Evolutionary conservation across 345 rosid species (phyloP).

Genomic region (Mercurialis annua): DNA sequence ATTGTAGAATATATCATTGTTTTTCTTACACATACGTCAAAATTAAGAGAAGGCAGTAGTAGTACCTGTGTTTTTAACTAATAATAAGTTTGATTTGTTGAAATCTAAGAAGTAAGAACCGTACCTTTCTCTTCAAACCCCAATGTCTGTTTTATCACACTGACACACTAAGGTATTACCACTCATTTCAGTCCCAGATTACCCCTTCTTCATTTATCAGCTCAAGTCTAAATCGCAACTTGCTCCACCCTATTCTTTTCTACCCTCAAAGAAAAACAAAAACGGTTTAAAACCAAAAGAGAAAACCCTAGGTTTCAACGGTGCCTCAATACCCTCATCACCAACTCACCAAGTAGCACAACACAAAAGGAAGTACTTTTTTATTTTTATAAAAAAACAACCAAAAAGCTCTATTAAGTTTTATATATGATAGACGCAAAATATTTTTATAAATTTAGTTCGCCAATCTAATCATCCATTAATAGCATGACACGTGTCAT

Average conservation of each 20-base stretch:
- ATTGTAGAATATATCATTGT: constrained; percentile 18
- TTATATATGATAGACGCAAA: too few relatives aligned
- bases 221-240: constrained; percentile 8
- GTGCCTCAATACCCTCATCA: too few relatives aligned
- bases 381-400: too few relatives aligned
- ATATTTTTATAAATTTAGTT: too few relatives aligned
- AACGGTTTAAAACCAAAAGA: too few relatives aligned
- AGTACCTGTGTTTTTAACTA: background rate
- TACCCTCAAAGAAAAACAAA: background rate
- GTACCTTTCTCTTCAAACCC: constrained; percentile 30
- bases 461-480: too few relatives aligned
- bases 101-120: constrained; percentile 12
- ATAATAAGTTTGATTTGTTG: constrained; percentile 8
- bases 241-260: constrained; percentile 12
- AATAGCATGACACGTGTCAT: too few relatives aligned
- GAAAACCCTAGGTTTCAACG: too few relatives aligned
- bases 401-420: too few relatives aligned
- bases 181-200: constrained; percentile 44
- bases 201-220: constrained; percentile 33
- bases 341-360: too few relatives aligned
- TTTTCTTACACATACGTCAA: constrained; percentile 20
- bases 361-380: too few relatives aligned
- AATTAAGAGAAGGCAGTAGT: background rate
- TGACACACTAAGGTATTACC: constrained; percentile 38
- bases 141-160: constrained; percentile 24